These are phyloP conservation scores for Lepidopterella palustris DNA, from an alignment of 495 filamentous ascomycete genomes.

Conservation along the genomic window DNA sequence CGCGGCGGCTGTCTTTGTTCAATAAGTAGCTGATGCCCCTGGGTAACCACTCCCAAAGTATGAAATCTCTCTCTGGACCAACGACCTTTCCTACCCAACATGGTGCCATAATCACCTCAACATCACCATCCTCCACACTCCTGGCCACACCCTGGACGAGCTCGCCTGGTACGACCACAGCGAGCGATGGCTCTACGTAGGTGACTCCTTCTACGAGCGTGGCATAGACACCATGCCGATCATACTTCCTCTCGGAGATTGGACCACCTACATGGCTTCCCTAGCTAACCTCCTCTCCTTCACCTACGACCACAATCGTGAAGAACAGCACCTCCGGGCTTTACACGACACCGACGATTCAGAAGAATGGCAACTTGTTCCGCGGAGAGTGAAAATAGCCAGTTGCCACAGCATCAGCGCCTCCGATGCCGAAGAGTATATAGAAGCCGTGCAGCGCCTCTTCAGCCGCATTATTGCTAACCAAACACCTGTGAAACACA, in stretches of 20 bases:
- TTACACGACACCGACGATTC: not conserved
- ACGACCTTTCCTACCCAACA: not conserved
- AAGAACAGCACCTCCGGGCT: not conserved
- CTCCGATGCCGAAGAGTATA: not conserved
- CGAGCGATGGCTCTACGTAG: constrained; percentile 38
- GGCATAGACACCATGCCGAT: constrained; percentile 35
- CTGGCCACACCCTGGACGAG: constrained; percentile 42
- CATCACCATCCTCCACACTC: constrained; percentile 38
- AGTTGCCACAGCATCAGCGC: not conserved
- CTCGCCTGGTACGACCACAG: constrained; percentile 39
- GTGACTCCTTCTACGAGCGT: constrained; percentile 41
- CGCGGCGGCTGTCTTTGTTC: too few relatives aligned
- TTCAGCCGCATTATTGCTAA: not conserved
- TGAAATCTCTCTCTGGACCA: not conserved
- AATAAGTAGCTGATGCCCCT: too few relatives aligned
- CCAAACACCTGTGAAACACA: not conserved
- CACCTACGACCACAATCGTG: not conserved
- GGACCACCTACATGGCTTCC: not conserved
- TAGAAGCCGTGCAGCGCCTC: not conserved
- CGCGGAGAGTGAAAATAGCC: not conserved
- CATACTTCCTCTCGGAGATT: constrained; percentile 32
- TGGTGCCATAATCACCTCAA: constrained; percentile 10
- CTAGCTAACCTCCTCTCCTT: not conserved
- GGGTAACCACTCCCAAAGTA: not conserved
- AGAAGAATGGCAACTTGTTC: not conserved